Percentiles rank a stretch among this genome's conserved stretches.
Evolutionary conservation across 495 filamentous ascomycete genomes (phyloP).

Genomic region (Choiromyces venosus): DNA sequence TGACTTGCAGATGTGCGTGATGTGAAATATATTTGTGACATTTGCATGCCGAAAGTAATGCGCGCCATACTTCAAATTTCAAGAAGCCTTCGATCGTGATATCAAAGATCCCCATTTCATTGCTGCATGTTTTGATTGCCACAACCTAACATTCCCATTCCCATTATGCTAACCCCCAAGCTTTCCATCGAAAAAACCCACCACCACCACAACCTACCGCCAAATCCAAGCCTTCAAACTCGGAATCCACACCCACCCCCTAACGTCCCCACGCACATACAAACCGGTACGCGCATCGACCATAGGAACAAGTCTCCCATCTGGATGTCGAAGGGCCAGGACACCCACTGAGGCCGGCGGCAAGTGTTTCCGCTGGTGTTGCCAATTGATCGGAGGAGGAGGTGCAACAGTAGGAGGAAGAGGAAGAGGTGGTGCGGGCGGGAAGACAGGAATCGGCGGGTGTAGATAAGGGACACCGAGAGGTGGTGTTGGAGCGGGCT

Average conservation of each 20-base stretch:
- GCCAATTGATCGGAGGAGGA: background rate
- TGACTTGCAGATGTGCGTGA: background rate
- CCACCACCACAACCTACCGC: background rate
- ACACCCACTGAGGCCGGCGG: background rate
- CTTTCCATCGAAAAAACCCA: too few relatives aligned
- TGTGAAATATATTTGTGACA: background rate
- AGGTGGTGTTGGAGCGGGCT: too few relatives aligned
- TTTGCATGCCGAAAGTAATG: background rate
- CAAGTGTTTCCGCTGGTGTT: background rate
- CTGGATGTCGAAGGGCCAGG: constrained; percentile 12
- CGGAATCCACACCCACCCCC: constrained; percentile 21
- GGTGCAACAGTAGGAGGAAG: too few relatives aligned
- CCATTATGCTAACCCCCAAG: background rate
- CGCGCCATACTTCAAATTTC: background rate
- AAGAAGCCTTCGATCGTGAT: background rate
- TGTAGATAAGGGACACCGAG: background rate
- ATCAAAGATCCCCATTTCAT: background rate
- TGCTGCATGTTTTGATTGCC: background rate
- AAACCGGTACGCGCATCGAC: constrained; percentile 9
- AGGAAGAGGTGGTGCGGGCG: background rate
- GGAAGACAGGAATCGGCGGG: background rate
- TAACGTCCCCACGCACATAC: constrained; percentile 21
- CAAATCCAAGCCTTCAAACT: constrained; percentile 18
- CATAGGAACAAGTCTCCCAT: constrained; percentile 17
- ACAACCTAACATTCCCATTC: background rate